Evolutionary conservation across 2,329 filamentous ascomycete species (phyloP).

Genomic region (Emericellopsis atlantica): DNA sequence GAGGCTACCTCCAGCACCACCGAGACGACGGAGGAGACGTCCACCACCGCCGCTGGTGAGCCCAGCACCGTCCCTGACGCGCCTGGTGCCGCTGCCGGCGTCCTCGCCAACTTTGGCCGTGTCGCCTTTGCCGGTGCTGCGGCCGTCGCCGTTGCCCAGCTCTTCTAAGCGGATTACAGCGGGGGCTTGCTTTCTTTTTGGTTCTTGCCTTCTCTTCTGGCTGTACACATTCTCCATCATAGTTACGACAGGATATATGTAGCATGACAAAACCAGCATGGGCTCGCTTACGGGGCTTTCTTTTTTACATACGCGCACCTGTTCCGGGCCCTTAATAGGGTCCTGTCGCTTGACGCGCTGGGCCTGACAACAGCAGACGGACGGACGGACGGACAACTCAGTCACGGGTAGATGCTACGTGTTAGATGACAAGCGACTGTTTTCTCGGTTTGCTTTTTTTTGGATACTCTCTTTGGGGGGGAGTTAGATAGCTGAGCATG

Average conservation of each 20-base stretch:
- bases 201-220: constrained; percentile 4
- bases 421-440: no score
- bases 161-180: constrained; percentile 10
- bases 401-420: no score
- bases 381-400: no score
- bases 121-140: constrained; percentile 13
- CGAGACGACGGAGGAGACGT: constrained; percentile 1
- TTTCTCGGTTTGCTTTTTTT: no score
- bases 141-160: constrained; percentile 14
- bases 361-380: no score
- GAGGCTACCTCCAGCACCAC: constrained; percentile 6
- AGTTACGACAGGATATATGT: not conserved
- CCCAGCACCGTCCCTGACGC: constrained; percentile 9
- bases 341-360: no score
- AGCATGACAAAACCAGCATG: not conserved
- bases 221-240: not conserved
- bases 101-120: constrained; percentile 10
- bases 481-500: no score
- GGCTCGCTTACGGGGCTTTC: not conserved
- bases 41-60: constrained; percentile 4
- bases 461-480: no score
- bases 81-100: constrained; percentile 12
- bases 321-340: no score
- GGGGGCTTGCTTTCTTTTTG: not conserved
- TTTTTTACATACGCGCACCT: no score